phyloP scores from a whole-genome alignment of 495 filamentous ascomycete species.

The Penicillium waksmanii region DNA sequence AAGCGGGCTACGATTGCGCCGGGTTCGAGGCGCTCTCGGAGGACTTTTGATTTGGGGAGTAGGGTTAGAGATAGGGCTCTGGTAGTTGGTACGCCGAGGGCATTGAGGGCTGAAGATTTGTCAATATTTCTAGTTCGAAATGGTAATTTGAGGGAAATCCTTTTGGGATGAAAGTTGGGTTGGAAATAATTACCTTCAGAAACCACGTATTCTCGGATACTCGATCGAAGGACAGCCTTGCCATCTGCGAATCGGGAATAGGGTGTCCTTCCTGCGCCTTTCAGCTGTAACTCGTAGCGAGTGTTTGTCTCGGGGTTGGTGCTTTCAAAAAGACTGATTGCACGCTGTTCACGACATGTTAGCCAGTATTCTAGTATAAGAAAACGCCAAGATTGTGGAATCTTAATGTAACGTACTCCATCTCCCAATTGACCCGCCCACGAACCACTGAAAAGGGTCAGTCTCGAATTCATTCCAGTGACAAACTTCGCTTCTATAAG shows the following conservation, averaged over 20 bases:
- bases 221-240: slow-evolving; percentile 87
- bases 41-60: slow-evolving; percentile 69
- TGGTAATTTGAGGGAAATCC: too few relatives aligned
- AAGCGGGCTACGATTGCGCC: slow-evolving; percentile 91
- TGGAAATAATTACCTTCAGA: slow-evolving; percentile 61
- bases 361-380: too few relatives aligned
- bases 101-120: slow-evolving; percentile 60
- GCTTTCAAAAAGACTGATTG: slow-evolving; percentile 89
- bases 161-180: background rate
- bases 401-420: slow-evolving; percentile 49
- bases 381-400: too few relatives aligned
- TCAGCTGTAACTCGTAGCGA: slow-evolving; percentile 90
- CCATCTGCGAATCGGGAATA: slow-evolving; percentile 98
- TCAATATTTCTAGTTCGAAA: background rate
- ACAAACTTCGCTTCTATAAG: slow-evolving; percentile 2
- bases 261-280: slow-evolving; percentile 89
- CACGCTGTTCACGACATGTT: slow-evolving; percentile 48
- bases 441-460: slow-evolving; percentile 54
- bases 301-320: slow-evolving; percentile 73
- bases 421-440: slow-evolving; percentile 98
- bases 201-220: slow-evolving; percentile 91
- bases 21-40: slow-evolving; percentile 84
- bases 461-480: slow-evolving; percentile 8
- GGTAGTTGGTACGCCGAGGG: slow-evolving; percentile 82
- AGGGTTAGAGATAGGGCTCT: slow-evolving; percentile 82